A percentile compares a stretch with the other conserved stretches of the same genome.
These are phyloP conservation scores for Nematocida sp. DNA, from an alignment of 371 early-diverging fungal species.

Conservation along the genomic window DNA sequence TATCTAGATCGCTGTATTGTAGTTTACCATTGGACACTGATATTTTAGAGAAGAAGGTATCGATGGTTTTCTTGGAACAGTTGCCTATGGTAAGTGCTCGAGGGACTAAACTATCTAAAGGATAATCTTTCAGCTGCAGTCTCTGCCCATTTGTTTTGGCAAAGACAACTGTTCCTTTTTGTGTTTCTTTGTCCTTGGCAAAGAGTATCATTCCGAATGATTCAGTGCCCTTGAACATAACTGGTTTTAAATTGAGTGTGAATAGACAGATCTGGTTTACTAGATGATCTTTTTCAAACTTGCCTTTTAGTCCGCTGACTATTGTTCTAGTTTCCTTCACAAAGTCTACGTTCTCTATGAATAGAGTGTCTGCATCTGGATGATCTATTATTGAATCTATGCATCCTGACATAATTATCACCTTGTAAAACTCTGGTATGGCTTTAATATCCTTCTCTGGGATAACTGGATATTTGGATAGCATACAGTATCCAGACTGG, in stretches of 20 bases:
- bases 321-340: conserved; percentile 51
- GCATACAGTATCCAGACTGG: conserved; percentile 16
- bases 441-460: conserved; percentile 1
- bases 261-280: conserved; percentile 59
- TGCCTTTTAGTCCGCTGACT: conserved; percentile 61
- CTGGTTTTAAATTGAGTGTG: conserved; percentile 62
- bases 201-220: conserved; percentile 65
- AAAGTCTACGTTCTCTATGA: conserved; percentile 59
- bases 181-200: conserved; percentile 54
- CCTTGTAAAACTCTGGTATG: conserved; percentile 55
- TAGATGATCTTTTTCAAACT: conserved; percentile 56
- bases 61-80: conserved; percentile 30
- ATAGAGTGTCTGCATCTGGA: conserved; percentile 62
- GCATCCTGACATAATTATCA: conserved; percentile 62
- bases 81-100: background rate
- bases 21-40: background rate
- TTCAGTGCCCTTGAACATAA: conserved; percentile 55
- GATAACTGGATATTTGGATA: conserved; percentile 7
- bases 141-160: conserved; percentile 17
- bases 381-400: conserved; percentile 59
- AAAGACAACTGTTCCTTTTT: conserved; percentile 58
- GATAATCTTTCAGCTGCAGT: conserved; percentile 21
- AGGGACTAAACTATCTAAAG: background rate
- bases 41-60: conserved; percentile 9
- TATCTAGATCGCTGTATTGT: conserved; percentile 16